phyloP scores from a whole-genome alignment of 2,329 filamentous ascomycete species.

The Pseudogymnoascus sp. region DNA sequence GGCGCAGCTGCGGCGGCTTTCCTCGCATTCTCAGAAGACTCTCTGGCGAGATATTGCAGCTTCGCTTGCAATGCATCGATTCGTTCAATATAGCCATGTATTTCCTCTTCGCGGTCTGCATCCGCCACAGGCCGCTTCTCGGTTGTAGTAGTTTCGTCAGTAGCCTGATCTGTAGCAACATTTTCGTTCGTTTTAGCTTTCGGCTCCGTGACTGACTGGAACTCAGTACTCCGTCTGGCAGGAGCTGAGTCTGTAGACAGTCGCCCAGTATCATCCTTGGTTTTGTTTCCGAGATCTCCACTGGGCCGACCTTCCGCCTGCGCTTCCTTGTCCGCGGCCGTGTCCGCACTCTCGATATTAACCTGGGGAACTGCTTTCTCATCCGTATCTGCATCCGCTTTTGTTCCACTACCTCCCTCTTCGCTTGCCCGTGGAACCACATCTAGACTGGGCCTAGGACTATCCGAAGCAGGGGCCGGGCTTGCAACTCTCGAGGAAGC shows the following conservation, averaged over 20 bases:
- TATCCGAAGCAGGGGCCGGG: conserved; percentile 39
- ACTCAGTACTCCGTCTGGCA: not conserved
- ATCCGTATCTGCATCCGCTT: conserved; percentile 15
- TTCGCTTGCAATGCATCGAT: conserved; percentile 92
- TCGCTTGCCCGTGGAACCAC: conserved; percentile 23
- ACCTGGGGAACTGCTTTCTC: not conserved
- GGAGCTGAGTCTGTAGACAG: not conserved
- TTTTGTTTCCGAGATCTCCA: not conserved
- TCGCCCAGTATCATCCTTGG: not conserved
- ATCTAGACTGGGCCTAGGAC: conserved; percentile 39
- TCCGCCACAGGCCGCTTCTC: conserved; percentile 27
- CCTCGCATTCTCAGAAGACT: conserved; percentile 69
- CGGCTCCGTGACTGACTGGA: not conserved
- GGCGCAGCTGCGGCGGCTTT: conserved; percentile 56
- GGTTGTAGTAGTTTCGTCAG: not conserved
- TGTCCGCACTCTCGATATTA: not conserved
- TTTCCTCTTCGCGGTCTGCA: conserved; percentile 66
- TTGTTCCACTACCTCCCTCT: conserved; percentile 10
- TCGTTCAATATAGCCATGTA: conserved; percentile 75
- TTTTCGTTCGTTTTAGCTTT: not conserved
- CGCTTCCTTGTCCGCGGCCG: not conserved
- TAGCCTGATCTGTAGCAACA: not conserved
- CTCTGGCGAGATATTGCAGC: conserved; percentile 76
- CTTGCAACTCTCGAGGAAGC: conserved; percentile 45
- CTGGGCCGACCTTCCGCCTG: not conserved